Evolutionary conservation across 2,329 filamentous ascomycete genomes (phyloP).

Genomic region (Rutstroemia sp.): DNA sequence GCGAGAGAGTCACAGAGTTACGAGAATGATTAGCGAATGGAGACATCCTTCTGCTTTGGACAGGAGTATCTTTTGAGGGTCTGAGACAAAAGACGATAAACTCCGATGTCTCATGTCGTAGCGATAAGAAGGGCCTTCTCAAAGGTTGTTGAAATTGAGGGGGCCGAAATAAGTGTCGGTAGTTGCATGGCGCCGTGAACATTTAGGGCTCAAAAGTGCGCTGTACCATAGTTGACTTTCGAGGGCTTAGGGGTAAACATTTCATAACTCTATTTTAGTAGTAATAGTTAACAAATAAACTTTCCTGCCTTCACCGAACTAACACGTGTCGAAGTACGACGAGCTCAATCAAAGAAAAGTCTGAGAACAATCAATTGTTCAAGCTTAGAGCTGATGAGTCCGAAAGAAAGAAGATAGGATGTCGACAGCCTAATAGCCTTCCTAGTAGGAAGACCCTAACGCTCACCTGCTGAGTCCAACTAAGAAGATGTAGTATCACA

Average conservation of each 20-base stretch:
- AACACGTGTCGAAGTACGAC: not conserved
- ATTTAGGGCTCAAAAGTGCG: not conserved
- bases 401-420: not conserved
- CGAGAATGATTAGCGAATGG: not conserved
- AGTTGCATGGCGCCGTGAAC: not conserved
- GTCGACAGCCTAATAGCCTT: not conserved
- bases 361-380: not conserved
- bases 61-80: slow-evolving; percentile 2
- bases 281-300: not conserved
- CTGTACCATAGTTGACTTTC: not conserved
- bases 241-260: not conserved
- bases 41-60: not conserved
- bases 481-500: slow-evolving; percentile 1
- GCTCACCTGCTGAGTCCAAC: not conserved
- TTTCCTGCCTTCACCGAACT: not conserved
- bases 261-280: not conserved
- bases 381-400: not conserved
- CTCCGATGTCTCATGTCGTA: slow-evolving; percentile 2
- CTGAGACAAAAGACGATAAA: slow-evolving; percentile 10
- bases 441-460: not conserved
- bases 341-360: not conserved
- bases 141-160: not conserved
- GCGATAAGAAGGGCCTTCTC: slow-evolving; percentile 6
- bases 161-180: not conserved
- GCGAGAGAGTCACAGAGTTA: not conserved